Conservation (phyloP, 805 yeast genomes). For the Lipomyces starkeyi region DNA sequence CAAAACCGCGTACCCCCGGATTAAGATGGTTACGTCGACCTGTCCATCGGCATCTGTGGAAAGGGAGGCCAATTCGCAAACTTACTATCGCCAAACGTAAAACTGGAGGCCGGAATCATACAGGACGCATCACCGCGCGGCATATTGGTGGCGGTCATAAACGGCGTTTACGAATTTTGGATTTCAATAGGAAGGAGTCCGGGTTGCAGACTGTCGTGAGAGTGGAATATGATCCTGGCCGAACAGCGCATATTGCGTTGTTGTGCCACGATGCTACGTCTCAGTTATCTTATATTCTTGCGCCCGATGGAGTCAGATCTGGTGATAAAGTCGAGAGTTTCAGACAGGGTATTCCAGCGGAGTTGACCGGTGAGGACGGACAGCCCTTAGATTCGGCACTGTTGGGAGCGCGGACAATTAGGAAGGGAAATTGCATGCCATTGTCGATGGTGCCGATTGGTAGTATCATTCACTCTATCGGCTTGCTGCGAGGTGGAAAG, state of each 20-base stretch:
- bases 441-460: conserved; percentile 94
- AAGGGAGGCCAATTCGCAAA: conserved; percentile 78
- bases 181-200: conserved; percentile 65
- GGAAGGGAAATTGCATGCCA: conserved; percentile 94
- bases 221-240: conserved; percentile 94
- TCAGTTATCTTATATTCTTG: conserved; percentile 77
- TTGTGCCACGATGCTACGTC: conserved; percentile 67
- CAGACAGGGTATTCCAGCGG: conserved; percentile 83
- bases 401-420: conserved; percentile 81
- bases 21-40: conserved; percentile 79
- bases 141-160: conserved; percentile 98
- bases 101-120: conserved; percentile 86
- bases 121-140: conserved; percentile 87
- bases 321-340: conserved; percentile 92
- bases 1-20: conserved; percentile 36
- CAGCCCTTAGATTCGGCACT: conserved; percentile 84
- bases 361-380: conserved; percentile 78
- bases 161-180: conserved; percentile 83
- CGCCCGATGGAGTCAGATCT: conserved; percentile 89
- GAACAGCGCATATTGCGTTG: conserved; percentile 92
- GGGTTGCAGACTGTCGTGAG: conserved; percentile 84
- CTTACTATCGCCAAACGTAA: conserved; percentile 75
- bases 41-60: conserved; percentile 82
- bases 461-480: conserved; percentile 84
- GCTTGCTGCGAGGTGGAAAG: conserved; percentile 73